Conservation (phyloP, 257 asterid genomes). For the Anisodus acutangulus region DNA sequence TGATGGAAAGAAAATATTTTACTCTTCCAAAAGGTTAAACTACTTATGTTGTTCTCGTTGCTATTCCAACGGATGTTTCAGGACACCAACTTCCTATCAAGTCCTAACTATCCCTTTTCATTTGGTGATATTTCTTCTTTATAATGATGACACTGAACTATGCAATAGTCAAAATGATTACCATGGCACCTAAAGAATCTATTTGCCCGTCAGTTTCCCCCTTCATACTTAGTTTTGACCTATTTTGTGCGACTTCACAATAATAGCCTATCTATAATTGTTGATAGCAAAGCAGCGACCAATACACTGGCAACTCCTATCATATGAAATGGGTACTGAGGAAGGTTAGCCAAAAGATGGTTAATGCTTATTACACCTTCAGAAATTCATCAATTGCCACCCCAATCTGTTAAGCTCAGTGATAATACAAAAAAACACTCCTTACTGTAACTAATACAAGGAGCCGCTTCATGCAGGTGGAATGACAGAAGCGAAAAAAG, state of each 20-base stretch:
- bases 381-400: background rate
- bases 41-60: background rate
- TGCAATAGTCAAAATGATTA: background rate
- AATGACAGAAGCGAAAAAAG: slow-evolving; percentile 73
- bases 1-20: background rate
- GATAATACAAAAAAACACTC: background rate
- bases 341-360: slow-evolving; percentile 16
- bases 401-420: background rate
- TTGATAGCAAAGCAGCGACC: background rate
- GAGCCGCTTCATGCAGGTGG: slow-evolving; percentile 63
- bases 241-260: background rate
- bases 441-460: slow-evolving; percentile 29
- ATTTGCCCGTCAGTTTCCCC: background rate
- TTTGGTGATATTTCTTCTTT: slow-evolving; percentile 14
- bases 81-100: background rate
- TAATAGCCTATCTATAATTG: background rate
- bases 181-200: slow-evolving; percentile 15
- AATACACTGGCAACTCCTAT: background rate
- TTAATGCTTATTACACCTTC: background rate
- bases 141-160: slow-evolving; percentile 6
- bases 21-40: background rate
- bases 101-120: background rate
- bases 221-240: slow-evolving; percentile 9
- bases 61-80: background rate
- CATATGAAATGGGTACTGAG: background rate